Base-by-base conservation (phyloP, 306 rosid species). In the Trifolium fragiferum region DNA sequence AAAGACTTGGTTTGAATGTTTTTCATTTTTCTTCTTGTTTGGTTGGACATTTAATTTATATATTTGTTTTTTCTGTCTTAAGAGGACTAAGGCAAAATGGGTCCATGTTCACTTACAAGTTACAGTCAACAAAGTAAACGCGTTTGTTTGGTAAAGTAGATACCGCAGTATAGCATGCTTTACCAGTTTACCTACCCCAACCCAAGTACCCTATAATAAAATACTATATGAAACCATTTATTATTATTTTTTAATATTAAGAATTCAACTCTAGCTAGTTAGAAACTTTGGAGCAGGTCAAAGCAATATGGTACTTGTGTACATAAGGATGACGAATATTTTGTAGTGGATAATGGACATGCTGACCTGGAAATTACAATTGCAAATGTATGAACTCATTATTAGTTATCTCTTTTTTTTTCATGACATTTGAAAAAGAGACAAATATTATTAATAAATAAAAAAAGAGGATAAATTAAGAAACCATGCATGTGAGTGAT, bases 51-150 rank as follows among this genome's bases (percentile, higher is more conserved):
- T 30, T 30, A 4, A 30, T 30, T 2, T 4, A 2, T 27, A 27
- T 14, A 32, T 59, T 59, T 59, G 9, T 7, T 59, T 59, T 57
- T 8, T 3, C 4, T 59, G 14, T 47, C 44, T 30, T 37, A 12
- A 1, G 7, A 23, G 10, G 61, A 55, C 61, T 10, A 55, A 55
- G 8, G 32, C 64, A 51, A 61, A 10, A 10, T 68, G 0, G 10
- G 61, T 50, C 1, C 60, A 21, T 41, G 5, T 40, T 69, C 7
- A 8, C 25, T 35, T 8, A 43, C 5, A 32, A 27, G 25, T 23
- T 23, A 23, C 2, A 23, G 84, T 76, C 81, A 81, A 71, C 70
- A 76, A 70, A 70, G 66, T 33, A 37, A 46, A 57, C 49, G 47
- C 20, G 47, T 46, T 62, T 80, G 2, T 69, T 74, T 61, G 4